phyloP scores from a whole-genome alignment of 495 filamentous ascomycete genomes.

The Trichocladium antarcticum region DNA sequence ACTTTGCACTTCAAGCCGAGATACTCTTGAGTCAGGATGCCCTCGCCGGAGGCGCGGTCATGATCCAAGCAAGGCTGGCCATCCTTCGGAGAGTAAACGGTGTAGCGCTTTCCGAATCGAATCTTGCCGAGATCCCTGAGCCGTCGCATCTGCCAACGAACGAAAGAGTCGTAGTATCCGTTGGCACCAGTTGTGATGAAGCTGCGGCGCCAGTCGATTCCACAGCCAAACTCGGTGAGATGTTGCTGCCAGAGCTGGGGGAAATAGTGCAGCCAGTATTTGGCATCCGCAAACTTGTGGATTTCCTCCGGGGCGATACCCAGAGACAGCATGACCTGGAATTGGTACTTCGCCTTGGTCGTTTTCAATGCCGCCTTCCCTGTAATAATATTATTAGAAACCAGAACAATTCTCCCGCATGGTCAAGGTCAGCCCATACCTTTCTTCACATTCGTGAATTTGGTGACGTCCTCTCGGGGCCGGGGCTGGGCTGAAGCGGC shows the following conservation, averaged over 20 bases:
- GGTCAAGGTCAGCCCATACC: neutral
- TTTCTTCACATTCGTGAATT: constrained; percentile 76
- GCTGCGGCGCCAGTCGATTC: constrained; percentile 82
- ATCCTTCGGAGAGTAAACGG: constrained; percentile 90
- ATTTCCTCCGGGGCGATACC: constrained; percentile 74
- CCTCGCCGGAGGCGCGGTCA: constrained; percentile 83
- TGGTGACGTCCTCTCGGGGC: constrained; percentile 61
- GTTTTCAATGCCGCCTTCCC: constrained; percentile 84
- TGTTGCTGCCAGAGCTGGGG: constrained; percentile 70
- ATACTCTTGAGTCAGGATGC: constrained; percentile 80
- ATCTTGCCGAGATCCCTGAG: constrained; percentile 87
- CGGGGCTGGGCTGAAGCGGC: constrained; percentile 21
- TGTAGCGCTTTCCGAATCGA: constrained; percentile 85
- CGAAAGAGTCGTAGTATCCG: constrained; percentile 93
- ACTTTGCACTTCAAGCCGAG: constrained; percentile 80
- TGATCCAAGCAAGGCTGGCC: constrained; percentile 98
- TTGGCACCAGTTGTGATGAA: constrained; percentile 94
- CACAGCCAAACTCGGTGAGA: constrained; percentile 67
- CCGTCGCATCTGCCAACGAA: constrained; percentile 94
- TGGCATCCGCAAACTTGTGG: constrained; percentile 76
- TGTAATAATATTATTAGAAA: no score
- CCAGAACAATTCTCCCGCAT: no score
- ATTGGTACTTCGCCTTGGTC: constrained; percentile 61
- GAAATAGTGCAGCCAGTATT: constrained; percentile 68
- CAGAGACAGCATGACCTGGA: constrained; percentile 52